Percentiles rank a stretch among this genome's conserved stretches.
Evolutionary conservation across 495 filamentous ascomycete species (phyloP).

Genomic region (Aspergillus panamensis): DNA sequence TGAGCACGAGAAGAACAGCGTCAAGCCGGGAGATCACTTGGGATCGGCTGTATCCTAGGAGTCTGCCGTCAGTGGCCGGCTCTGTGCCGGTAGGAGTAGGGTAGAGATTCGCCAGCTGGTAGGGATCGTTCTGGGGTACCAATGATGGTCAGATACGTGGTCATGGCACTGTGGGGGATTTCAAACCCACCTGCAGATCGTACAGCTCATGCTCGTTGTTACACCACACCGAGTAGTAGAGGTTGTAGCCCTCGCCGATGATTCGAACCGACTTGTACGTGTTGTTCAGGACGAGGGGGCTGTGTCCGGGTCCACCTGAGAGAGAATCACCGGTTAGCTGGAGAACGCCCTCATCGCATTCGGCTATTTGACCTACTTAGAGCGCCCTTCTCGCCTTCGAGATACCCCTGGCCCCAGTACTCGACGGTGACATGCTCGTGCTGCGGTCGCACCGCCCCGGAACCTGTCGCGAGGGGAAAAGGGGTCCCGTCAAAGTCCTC

Average conservation of each 20-base stretch:
- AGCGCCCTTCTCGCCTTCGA: conserved; percentile 27
- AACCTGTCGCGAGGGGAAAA: conserved; percentile 39
- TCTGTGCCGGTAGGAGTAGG: conserved; percentile 16
- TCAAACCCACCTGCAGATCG: conserved; percentile 40
- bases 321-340: too few relatives aligned
- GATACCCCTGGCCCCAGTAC: conserved; percentile 49
- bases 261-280: conserved; percentile 56
- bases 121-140: conserved; percentile 41
- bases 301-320: not conserved
- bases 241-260: conserved; percentile 42
- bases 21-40: conserved; percentile 47
- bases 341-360: too few relatives aligned
- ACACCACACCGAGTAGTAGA: conserved; percentile 59
- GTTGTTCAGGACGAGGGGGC: conserved; percentile 36
- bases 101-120: conserved; percentile 51
- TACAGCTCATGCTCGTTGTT: conserved; percentile 55
- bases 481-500: conserved; percentile 59
- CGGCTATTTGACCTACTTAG: not conserved
- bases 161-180: not conserved
- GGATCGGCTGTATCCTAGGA: not conserved
- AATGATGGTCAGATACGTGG: not conserved
- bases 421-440: conserved; percentile 57
- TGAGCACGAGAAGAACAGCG: conserved; percentile 55
- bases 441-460: not conserved
- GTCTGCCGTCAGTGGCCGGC: not conserved